These are phyloP conservation scores for Grosmannia serpens DNA, from an alignment of 2,329 filamentous ascomycete species.

Conservation along the genomic window DNA sequence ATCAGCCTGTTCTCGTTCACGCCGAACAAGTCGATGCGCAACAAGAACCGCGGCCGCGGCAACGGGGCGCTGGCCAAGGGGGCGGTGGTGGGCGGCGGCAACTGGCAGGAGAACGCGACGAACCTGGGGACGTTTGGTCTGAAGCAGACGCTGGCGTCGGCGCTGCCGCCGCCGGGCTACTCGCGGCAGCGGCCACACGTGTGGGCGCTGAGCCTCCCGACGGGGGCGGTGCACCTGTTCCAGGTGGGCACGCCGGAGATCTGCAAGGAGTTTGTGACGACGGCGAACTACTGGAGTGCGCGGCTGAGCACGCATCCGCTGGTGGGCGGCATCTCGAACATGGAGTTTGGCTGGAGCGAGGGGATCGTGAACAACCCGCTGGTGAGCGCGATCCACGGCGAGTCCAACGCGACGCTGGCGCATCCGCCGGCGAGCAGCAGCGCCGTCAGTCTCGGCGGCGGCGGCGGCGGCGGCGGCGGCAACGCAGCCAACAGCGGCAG, in stretches of 20 bases:
- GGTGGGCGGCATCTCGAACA: conserved; percentile 85
- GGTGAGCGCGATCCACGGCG: conserved; percentile 41
- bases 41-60: conserved; percentile 48
- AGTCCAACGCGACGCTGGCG: conserved; percentile 20
- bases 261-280: conserved; percentile 84
- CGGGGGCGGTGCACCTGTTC: conserved; percentile 93
- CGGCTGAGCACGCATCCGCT: conserved; percentile 87
- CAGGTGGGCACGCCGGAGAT: conserved; percentile 94
- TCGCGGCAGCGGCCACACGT: conserved; percentile 84
- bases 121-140: conserved; percentile 78
- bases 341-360: conserved; percentile 96
- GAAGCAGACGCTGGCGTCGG: conserved; percentile 82
- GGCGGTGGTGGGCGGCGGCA: conserved; percentile 78
- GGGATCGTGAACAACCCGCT: conserved; percentile 56
- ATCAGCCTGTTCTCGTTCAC: conserved; percentile 92
- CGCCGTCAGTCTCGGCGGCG: conserved; percentile 1
- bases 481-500: conserved; percentile 11
- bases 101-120: conserved; percentile 96
- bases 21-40: conserved; percentile 61
- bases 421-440: conserved; percentile 12
- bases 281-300: conserved; percentile 96
- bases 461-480: conserved; percentile 5
- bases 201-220: conserved; percentile 86
- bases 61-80: conserved; percentile 38
- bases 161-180: conserved; percentile 82